Percentiles rank a stretch among this genome's conserved stretches.
These are phyloP conservation scores for Xenoacremonium recifei DNA, from an alignment of 2,329 filamentous ascomycete genomes.

Conservation along the genomic window DNA sequence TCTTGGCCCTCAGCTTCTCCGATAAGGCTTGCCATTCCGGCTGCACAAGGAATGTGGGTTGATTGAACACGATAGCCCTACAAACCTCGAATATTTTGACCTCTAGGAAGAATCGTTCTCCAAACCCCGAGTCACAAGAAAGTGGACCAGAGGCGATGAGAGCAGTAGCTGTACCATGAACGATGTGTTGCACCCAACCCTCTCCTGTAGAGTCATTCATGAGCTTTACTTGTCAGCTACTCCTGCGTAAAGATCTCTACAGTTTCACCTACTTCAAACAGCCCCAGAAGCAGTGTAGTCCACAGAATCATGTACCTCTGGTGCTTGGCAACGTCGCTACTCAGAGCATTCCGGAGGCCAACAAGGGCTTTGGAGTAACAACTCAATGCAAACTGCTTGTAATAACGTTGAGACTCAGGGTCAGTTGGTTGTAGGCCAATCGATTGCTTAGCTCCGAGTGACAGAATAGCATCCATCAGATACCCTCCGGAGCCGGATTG, in stretches of 20 bases:
- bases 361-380: slow-evolving; percentile 27
- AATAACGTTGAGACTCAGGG: not conserved
- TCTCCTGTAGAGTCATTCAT: slow-evolving; percentile 30
- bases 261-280: slow-evolving; percentile 30
- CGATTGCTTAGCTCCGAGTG: slow-evolving; percentile 31
- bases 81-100: slow-evolving; percentile 32
- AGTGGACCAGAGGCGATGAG: slow-evolving; percentile 28
- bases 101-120: slow-evolving; percentile 28
- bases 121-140: slow-evolving; percentile 19
- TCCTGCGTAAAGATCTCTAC: not conserved
- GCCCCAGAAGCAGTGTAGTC: slow-evolving; percentile 32
- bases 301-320: slow-evolving; percentile 24
- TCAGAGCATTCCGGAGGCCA: slow-evolving; percentile 20
- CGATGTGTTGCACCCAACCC: slow-evolving; percentile 34
- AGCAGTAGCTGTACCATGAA: slow-evolving; percentile 32
- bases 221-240: slow-evolving; percentile 19
- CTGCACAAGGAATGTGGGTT: slow-evolving; percentile 23
- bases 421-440: slow-evolving; percentile 13
- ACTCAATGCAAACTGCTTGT: slow-evolving; percentile 13
- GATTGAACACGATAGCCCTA: slow-evolving; percentile 30
- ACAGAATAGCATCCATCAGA: slow-evolving; percentile 28
- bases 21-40: slow-evolving; percentile 21
- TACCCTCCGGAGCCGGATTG: slow-evolving; percentile 11
- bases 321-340: not conserved
- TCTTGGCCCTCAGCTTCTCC: not conserved